These are phyloP conservation scores for Botrytis fragariae DNA, from an alignment of 2,329 filamentous ascomycete species.

Conservation along the genomic window DNA sequence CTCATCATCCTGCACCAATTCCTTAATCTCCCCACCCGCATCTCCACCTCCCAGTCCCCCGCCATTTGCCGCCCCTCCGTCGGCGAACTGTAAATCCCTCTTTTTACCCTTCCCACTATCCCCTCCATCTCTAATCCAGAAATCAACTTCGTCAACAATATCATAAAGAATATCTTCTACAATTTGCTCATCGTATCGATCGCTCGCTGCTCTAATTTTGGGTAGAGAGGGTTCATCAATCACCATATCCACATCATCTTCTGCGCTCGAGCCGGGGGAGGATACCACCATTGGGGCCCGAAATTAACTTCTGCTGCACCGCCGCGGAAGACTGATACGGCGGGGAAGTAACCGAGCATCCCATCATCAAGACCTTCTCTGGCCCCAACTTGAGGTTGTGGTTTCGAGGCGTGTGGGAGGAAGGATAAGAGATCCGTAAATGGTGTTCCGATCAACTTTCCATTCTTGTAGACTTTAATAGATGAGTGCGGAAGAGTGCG, in stretches of 20 bases:
- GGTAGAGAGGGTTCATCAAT: slow-evolving; percentile 34
- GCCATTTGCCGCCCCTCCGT: slow-evolving; percentile 25
- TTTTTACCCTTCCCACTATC: slow-evolving; percentile 32
- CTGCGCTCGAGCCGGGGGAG: slow-evolving; percentile 60
- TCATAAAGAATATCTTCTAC: slow-evolving; percentile 93
- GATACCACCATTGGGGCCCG: slow-evolving; percentile 88
- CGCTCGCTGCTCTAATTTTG: slow-evolving; percentile 57
- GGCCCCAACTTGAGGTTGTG: slow-evolving; percentile 68
- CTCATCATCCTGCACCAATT: slow-evolving; percentile 61
- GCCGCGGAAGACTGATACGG: slow-evolving; percentile 86
- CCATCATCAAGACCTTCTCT: slow-evolving; percentile 90
- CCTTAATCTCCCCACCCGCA: slow-evolving; percentile 57
- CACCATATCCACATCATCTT: slow-evolving; percentile 49
- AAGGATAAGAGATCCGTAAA: slow-evolving; percentile 89
- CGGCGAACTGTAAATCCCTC: slow-evolving; percentile 25
- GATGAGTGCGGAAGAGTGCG: slow-evolving; percentile 82
- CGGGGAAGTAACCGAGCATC: slow-evolving; percentile 92
- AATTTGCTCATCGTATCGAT: slow-evolving; percentile 89
- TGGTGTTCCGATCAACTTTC: slow-evolving; percentile 77
- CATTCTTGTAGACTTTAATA: slow-evolving; percentile 93
- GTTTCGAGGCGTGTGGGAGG: slow-evolving; percentile 81
- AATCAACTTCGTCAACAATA: slow-evolving; percentile 90
- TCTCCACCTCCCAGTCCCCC: slow-evolving; percentile 26
- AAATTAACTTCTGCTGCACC: slow-evolving; percentile 93
- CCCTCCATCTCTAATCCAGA: slow-evolving; percentile 64